These are phyloP conservation scores for Eucalyptus lansdowneana DNA, from an alignment of 345 rosid species.

Conservation along the genomic window DNA sequence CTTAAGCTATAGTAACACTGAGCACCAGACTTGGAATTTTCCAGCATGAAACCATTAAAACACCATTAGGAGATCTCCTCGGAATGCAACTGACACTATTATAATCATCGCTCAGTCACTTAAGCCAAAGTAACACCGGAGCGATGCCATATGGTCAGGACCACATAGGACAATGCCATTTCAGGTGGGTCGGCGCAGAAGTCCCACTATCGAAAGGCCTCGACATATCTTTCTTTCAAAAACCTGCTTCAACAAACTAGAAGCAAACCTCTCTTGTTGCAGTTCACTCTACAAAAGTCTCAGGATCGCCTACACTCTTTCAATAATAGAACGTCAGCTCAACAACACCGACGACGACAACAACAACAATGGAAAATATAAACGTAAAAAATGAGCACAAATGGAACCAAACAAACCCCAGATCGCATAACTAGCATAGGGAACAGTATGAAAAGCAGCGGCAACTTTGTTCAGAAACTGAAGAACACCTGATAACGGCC, in stretches of 20 bases:
- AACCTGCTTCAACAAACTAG: not conserved
- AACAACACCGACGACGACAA: no score
- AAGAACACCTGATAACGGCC: not conserved
- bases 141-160: not conserved
- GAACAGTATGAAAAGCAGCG: not conserved
- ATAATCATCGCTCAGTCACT: not conserved
- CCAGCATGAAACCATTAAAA: not conserved
- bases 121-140: not conserved
- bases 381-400: not conserved
- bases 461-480: not conserved
- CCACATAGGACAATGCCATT: not conserved
- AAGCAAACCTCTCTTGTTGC: not conserved
- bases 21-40: not conserved
- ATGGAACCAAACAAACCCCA: not conserved
- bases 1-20: not conserved
- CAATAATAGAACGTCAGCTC: not conserved
- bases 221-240: not conserved
- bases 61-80: not conserved
- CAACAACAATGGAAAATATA: not conserved
- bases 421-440: not conserved
- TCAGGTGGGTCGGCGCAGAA: not conserved
- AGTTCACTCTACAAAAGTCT: not conserved
- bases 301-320: not conserved
- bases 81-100: not conserved
- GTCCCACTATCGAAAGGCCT: not conserved